Evolutionary conservation across 371 early-diverging fungal genomes (phyloP), one percentile per base, ranked within the genome.

Genomic region (Mortierella sp.): DNA sequence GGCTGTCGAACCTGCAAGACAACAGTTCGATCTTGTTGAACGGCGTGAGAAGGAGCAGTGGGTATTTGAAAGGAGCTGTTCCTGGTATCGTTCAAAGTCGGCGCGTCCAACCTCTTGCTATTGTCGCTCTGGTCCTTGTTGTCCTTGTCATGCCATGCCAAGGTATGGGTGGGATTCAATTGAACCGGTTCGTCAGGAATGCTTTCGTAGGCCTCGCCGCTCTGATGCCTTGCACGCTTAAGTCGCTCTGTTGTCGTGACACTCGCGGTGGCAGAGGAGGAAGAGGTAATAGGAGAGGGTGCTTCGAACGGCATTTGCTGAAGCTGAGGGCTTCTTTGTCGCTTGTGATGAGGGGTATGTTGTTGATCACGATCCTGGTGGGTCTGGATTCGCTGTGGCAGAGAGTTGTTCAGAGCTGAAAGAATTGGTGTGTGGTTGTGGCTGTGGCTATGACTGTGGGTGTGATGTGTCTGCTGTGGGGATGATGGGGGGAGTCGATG

Each of bases 251-350:
- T 73, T 44, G 68, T 74, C 24, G 68, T 72, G 68, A 73, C 31
- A 63, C 38, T 38, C 24, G 65, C 34, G 10, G 42, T 10, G 21
- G 65, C 38, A 9, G 65, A 34, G 3, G 38, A 26, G 31, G 83
- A 45, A 28, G 78, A 14, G 44, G 60, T 31, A 16, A 79, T 77
- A 14, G 77, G 48, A 14, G 68, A 60, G 7, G 80, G 74, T 5
- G 72, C 47, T 28, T 80, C 72, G 38, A 77, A 80, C 3, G 80
- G 28, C 34, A 70, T 70, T 38, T 52, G 68, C 26, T 77, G 81
- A 16, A 70, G 65, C 21, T 73, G 80, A 26, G 81, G 84, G 31
- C 84, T 84, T 60, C 81, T 72, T 28, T 84, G 84, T 28, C 84
- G 84, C 55, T 84, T 84, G 65, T 81, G 81, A 24, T 78, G 81